A percentile compares a stretch with the other conserved stretches of the same genome.
Conservation (phyloP, 345 rosid species). For the Eucalyptus sp. region DNA sequence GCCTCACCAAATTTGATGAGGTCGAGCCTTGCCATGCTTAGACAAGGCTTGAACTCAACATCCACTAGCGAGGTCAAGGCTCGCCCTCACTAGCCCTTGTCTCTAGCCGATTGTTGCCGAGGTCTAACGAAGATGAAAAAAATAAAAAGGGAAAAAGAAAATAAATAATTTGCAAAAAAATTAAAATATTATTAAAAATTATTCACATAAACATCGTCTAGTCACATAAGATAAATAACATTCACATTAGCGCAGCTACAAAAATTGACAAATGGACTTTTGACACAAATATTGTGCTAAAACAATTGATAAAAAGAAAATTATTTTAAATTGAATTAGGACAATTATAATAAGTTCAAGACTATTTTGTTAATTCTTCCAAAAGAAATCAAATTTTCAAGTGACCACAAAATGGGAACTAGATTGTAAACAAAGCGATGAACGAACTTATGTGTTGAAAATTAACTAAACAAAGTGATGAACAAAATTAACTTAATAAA, state of each 20-base stretch:
- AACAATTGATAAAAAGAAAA: too few relatives aligned
- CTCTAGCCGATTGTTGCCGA: fast-evolving
- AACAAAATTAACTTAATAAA: background rate
- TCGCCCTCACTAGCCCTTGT: fast-evolving
- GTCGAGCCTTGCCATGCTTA: too few relatives aligned
- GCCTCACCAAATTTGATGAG: fast-evolving
- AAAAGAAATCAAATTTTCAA: background rate
- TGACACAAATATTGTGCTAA: fast-evolving
- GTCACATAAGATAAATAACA: fast-evolving
- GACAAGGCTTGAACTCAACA: fast-evolving
- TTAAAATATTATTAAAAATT: too few relatives aligned
- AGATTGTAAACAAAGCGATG: background rate
- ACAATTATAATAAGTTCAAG: too few relatives aligned
- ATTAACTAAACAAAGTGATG: background rate
- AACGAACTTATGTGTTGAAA: too few relatives aligned
- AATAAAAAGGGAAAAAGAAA: too few relatives aligned
- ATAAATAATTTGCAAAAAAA: too few relatives aligned
- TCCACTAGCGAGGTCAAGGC: fast-evolving
- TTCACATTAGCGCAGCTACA: fast-evolving
- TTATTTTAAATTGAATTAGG: fast-evolving
- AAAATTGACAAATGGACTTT: fast-evolving
- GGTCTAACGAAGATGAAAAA: fast-evolving
- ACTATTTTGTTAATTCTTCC: too few relatives aligned
- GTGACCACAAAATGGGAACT: background rate
- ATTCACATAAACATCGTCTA: fast-evolving